A percentile compares a stretch with the other conserved stretches of the same genome.
phyloP scores from a whole-genome alignment of 345 rosid species.

The Anastatica hierochuntica region DNA sequence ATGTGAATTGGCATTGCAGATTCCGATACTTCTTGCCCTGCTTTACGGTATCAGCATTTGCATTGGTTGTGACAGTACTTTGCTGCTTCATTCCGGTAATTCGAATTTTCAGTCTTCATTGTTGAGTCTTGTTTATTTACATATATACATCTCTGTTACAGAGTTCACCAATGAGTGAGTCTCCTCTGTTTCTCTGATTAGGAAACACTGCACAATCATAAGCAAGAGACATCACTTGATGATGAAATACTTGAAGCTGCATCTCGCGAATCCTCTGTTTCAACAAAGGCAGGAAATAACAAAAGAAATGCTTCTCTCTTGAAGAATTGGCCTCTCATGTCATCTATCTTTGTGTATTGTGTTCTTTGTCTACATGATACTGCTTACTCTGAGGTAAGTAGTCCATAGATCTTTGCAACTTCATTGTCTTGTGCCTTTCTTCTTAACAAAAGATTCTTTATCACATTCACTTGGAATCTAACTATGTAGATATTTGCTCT shows the following conservation, averaged over 20 bases:
- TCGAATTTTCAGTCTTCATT: too few species aligned
- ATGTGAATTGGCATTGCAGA: slow-evolving; percentile 32
- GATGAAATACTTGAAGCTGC: slow-evolving; percentile 52
- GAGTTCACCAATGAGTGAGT: slow-evolving; percentile 8
- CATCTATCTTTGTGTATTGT: slow-evolving; percentile 72
- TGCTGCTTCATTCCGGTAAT: slow-evolving; percentile 48
- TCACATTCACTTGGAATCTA: not conserved
- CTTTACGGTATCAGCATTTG: slow-evolving; percentile 48
- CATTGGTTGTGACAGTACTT: slow-evolving; percentile 48
- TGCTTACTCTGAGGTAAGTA: slow-evolving; percentile 72
- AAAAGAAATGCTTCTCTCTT: slow-evolving; percentile 33
- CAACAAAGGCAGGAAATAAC: slow-evolving; percentile 11
- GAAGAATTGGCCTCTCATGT: slow-evolving; percentile 77
- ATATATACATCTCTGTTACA: not conserved
- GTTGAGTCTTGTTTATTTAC: not conserved
- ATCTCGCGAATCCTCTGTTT: slow-evolving; percentile 13
- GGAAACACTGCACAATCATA: slow-evolving; percentile 69
- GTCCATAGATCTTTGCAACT: not conserved
- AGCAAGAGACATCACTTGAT: slow-evolving; percentile 15
- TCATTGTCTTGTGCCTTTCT: not conserved
- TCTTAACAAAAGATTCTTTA: not conserved
- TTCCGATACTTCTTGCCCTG: slow-evolving; percentile 79
- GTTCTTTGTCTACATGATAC: slow-evolving; percentile 76
- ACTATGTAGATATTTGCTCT: slow-evolving; percentile 51
- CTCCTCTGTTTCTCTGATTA: slow-evolving; percentile 18